These are phyloP conservation scores for Raffaelea ambrosiae DNA, from an alignment of 2,329 filamentous ascomycete genomes.

Conservation along the genomic window DNA sequence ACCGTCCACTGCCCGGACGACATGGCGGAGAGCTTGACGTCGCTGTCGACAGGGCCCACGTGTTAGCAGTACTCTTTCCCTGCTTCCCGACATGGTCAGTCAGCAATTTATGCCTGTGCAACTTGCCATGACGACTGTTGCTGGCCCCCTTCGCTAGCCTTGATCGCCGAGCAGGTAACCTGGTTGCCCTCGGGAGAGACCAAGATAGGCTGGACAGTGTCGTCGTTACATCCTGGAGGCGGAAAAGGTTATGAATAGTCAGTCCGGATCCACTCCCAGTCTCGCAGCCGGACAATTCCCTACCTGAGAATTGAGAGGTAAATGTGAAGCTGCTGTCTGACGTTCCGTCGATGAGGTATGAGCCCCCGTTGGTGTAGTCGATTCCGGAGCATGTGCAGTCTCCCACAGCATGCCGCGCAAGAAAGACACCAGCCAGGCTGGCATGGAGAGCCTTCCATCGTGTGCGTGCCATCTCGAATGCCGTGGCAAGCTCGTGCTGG, in stretches of 20 bases:
- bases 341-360: constrained; percentile 14
- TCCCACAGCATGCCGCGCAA: constrained; percentile 1
- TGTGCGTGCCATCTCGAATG: too few relatives aligned
- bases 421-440: neutral
- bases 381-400: constrained; percentile 14
- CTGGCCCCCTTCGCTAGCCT: constrained; percentile 7
- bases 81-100: neutral
- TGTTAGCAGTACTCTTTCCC: neutral
- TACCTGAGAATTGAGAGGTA: constrained; percentile 13
- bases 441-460: too few relatives aligned
- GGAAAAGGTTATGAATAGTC: neutral
- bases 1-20: constrained; percentile 14
- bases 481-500: too few relatives aligned
- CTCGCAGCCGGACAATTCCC: neutral
- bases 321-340: constrained; percentile 12
- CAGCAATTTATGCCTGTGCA: neutral
- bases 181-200: constrained; percentile 10
- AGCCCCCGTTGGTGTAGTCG: constrained; percentile 16
- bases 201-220: constrained; percentile 13
- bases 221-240: constrained; percentile 7
- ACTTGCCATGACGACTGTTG: constrained; percentile 12
- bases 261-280: neutral
- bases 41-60: constrained; percentile 5
- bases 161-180: constrained; percentile 11
- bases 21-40: constrained; percentile 12